Evolutionary conservation across 257 asterid genomes (phyloP).

Genomic region (Fraxinus cuspidata): DNA sequence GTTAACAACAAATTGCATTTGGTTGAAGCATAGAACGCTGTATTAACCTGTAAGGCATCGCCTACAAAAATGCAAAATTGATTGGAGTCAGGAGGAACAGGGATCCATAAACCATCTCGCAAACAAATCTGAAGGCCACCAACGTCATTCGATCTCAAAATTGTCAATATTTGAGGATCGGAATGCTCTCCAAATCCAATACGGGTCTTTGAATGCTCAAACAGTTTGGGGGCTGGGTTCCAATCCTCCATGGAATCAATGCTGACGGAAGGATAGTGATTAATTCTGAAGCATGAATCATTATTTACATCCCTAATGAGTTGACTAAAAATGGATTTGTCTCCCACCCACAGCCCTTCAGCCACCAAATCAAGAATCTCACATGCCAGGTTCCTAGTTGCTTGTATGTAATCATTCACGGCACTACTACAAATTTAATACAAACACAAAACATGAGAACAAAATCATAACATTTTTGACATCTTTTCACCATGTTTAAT

Average conservation of each 20-base stretch:
- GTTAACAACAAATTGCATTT: not conserved
- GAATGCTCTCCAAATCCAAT: conserved; percentile 84
- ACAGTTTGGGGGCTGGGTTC: not conserved
- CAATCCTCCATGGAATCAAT: not conserved
- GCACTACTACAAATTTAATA: conserved; percentile 38
- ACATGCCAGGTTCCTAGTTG: conserved; percentile 54
- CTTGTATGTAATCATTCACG: conserved; percentile 58
- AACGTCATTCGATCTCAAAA: conserved; percentile 67
- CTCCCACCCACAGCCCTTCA: conserved; percentile 45
- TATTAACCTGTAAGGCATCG: conserved; percentile 47
- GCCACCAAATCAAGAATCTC: conserved; percentile 70
- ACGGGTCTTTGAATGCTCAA: conserved; percentile 26
- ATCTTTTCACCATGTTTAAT: conserved; percentile 18
- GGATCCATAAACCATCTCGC: conserved; percentile 54
- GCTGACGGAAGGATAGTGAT: conserved; percentile 58
- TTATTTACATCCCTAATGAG: conserved; percentile 50
- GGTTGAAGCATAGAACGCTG: not conserved
- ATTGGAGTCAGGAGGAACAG: conserved; percentile 57
- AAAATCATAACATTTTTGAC: conserved; percentile 24
- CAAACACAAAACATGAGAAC: not conserved
- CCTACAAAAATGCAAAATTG: conserved; percentile 68
- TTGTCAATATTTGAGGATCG: conserved; percentile 80
- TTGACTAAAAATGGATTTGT: conserved; percentile 47
- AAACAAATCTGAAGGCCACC: conserved; percentile 69
- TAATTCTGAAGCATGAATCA: conserved; percentile 79